Evolutionary conservation across 78 protist species (phyloP).

Genomic region (Tieghemostelium lacteum): DNA sequence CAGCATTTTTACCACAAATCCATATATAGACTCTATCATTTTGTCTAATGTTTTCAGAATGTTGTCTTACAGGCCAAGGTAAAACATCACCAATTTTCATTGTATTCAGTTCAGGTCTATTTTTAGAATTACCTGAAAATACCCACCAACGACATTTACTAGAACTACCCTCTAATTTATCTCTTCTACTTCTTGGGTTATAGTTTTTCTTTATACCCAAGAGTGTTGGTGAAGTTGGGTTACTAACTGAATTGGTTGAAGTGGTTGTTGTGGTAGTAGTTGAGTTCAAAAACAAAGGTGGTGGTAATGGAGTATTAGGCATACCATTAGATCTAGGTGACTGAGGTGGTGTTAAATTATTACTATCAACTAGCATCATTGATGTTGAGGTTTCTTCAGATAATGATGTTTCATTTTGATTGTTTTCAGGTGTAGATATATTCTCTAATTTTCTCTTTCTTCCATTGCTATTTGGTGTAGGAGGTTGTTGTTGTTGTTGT

Average conservation of each 20-base stretch:
- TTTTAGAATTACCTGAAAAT: slow-evolving; percentile 73
- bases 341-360: no score
- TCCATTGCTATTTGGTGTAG: background rate
- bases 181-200: slow-evolving; percentile 66
- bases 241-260: background rate
- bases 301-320: background rate
- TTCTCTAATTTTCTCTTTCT: background rate
- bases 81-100: slow-evolving; percentile 9
- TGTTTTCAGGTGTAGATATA: no score
- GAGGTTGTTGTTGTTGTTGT: background rate
- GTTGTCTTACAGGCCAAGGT: slow-evolving; percentile 69
- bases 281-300: background rate
- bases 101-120: slow-evolving; percentile 27
- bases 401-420: background rate
- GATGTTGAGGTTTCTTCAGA: background rate
- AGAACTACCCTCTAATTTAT: slow-evolving; percentile 7
- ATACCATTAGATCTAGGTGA: background rate
- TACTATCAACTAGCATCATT: background rate
- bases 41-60: slow-evolving; percentile 67
- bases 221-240: background rate
- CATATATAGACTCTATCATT: slow-evolving; percentile 51
- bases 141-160: slow-evolving; percentile 58
- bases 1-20: slow-evolving; percentile 67
- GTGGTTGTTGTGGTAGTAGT: background rate
- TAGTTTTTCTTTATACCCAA: background rate